phyloP scores from a whole-genome alignment of 116 monocot species.

The Cymodocea nodosa region DNA sequence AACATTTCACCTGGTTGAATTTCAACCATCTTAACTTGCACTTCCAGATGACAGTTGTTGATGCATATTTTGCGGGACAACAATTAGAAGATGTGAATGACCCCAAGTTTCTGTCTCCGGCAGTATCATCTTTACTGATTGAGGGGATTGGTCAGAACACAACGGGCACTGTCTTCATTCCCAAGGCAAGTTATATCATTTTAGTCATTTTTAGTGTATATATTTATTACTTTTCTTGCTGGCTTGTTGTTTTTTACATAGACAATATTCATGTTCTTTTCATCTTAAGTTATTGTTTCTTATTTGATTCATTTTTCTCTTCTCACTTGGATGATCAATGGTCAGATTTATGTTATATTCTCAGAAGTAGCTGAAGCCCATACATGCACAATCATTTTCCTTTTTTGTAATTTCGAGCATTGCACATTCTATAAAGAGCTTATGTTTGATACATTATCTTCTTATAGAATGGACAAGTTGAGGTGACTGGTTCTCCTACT shows the following conservation, averaged over 20 bases:
- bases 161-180: conserved; percentile 67
- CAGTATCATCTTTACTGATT: conserved; percentile 35
- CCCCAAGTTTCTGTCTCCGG: conserved; percentile 25
- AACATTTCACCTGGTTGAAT: neutral
- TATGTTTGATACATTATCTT: neutral
- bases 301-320: no score
- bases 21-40: neutral
- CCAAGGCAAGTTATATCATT: conserved; percentile 41
- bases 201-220: neutral
- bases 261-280: neutral
- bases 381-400: no score
- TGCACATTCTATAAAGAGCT: neutral
- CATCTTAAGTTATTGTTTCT: no score
- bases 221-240: no score
- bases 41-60: conserved; percentile 89
- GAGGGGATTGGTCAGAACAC: conserved; percentile 97
- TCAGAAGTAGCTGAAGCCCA: no score
- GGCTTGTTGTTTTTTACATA: neutral
- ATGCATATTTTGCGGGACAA: conserved; percentile 57
- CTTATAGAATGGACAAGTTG: conserved; percentile 51
- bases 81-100: conserved; percentile 44
- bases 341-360: no score
- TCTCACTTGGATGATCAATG: no score
- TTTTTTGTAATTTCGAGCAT: neutral
- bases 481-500: conserved; percentile 89